phyloP scores from a whole-genome alignment of 305 asterid genomes.

The Fraxinus nigra region DNA sequence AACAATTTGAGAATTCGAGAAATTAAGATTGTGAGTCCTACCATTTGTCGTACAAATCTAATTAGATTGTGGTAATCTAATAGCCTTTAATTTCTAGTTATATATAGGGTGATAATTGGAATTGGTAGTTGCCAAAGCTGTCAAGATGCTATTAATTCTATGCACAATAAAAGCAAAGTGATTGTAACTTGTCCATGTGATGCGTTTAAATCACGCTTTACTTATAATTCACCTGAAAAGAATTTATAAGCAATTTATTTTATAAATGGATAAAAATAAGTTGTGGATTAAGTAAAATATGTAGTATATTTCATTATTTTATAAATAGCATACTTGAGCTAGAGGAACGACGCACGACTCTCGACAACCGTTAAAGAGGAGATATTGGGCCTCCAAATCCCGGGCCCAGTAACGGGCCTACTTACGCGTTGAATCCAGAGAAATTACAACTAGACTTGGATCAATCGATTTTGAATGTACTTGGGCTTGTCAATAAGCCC shows the following conservation, averaged over 20 bases:
- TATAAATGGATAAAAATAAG: not conserved
- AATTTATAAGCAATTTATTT: not conserved
- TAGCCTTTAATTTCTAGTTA: too few species aligned
- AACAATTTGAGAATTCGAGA: not conserved
- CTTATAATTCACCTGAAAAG: not conserved
- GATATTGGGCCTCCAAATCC: not conserved
- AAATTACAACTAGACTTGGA: not conserved
- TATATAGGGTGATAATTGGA: too few species aligned
- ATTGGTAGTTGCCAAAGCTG: not conserved
- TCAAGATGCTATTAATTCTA: not conserved
- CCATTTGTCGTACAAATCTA: too few species aligned
- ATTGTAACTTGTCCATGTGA: not conserved
- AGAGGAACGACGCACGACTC: not conserved
- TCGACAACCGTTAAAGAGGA: not conserved
- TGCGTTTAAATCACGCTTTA: not conserved
- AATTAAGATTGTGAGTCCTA: too few species aligned
- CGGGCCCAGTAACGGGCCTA: not conserved
- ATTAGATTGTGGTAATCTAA: too few species aligned
- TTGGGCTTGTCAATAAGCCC: not conserved
- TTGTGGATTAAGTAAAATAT: not conserved
- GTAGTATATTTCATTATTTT: too few species aligned
- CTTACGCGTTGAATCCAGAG: not conserved
- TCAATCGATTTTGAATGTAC: not conserved
- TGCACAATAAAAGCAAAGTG: not conserved
- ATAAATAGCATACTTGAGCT: not conserved